phyloP scores from a whole-genome alignment of 1,284 basidiomycete genomes.

The Cutaneotrichosporon mucoides region DNA sequence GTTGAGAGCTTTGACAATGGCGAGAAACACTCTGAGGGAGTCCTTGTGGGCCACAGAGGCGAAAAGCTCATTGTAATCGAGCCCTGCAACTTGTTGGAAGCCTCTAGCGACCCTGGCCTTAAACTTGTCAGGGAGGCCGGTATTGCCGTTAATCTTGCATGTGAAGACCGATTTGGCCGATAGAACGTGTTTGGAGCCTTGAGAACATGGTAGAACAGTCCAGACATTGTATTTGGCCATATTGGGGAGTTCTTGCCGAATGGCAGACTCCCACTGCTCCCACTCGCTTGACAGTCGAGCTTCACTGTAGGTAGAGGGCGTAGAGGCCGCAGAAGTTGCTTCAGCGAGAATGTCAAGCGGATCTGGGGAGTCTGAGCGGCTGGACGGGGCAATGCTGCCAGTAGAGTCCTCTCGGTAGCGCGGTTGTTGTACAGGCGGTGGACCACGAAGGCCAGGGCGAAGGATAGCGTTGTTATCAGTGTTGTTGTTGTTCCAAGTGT shows the following conservation, averaged over 20 bases:
- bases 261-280: slow-evolving; percentile 18
- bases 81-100: slow-evolving; percentile 12
- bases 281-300: neutral
- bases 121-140: slow-evolving; percentile 11
- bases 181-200: neutral
- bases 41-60: slow-evolving; percentile 27
- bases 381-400: too few relatives aligned
- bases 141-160: slow-evolving; percentile 13
- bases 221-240: slow-evolving; percentile 26
- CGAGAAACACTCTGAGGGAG: slow-evolving; percentile 22
- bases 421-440: too few relatives aligned
- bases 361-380: too few relatives aligned
- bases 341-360: too few relatives aligned
- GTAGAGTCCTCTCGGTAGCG: too few relatives aligned
- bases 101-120: slow-evolving; percentile 21
- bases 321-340: too few relatives aligned
- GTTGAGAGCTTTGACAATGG: slow-evolving; percentile 22
- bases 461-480: too few relatives aligned
- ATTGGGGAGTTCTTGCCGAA: slow-evolving; percentile 17
- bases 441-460: too few relatives aligned
- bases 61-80: slow-evolving; percentile 22
- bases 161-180: slow-evolving; percentile 15
- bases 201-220: neutral
- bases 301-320: neutral
- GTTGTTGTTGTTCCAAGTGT: too few relatives aligned